Percentiles rank a stretch among this genome's conserved stretches.
These are phyloP conservation scores for Hanseniaspora lindneri DNA, from an alignment of 805 yeast genomes.

Conservation along the genomic window DNA sequence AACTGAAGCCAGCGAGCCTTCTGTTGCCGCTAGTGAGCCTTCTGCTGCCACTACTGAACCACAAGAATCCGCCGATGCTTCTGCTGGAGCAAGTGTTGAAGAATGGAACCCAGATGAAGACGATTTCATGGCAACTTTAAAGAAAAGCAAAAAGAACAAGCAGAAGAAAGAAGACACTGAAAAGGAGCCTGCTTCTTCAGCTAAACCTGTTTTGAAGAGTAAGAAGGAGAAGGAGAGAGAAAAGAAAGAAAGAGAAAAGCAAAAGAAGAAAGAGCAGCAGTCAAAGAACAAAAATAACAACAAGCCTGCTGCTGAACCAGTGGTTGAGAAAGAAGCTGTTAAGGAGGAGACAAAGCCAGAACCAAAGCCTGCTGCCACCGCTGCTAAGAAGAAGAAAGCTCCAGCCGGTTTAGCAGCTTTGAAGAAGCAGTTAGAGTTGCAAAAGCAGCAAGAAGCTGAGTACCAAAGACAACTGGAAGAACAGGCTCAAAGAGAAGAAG, in stretches of 20 bases:
- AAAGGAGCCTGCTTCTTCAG: constrained; percentile 37
- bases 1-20: constrained; percentile 25
- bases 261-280: constrained; percentile 48
- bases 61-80: too few species aligned
- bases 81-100: constrained; percentile 31
- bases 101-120: constrained; percentile 33
- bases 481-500: constrained; percentile 42
- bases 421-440: constrained; percentile 76
- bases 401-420: constrained; percentile 89
- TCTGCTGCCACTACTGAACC: too few species aligned
- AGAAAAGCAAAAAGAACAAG: constrained; percentile 60
- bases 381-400: constrained; percentile 54
- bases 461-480: constrained; percentile 62
- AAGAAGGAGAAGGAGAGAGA: constrained; percentile 93
- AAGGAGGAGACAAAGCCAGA: constrained; percentile 23
- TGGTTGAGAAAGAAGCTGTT: constrained; percentile 15
- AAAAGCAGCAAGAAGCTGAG: constrained; percentile 80
- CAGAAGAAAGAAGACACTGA: constrained; percentile 62
- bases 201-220: constrained; percentile 64
- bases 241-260: constrained; percentile 85
- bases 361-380: constrained; percentile 30
- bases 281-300: constrained; percentile 31
- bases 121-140: constrained; percentile 75
- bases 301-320: constrained; percentile 22
- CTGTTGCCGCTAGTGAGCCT: constrained; percentile 18